Conservation (phyloP, 1,284 basidiomycete species). For the Fomitopsis schrenkii region DNA sequence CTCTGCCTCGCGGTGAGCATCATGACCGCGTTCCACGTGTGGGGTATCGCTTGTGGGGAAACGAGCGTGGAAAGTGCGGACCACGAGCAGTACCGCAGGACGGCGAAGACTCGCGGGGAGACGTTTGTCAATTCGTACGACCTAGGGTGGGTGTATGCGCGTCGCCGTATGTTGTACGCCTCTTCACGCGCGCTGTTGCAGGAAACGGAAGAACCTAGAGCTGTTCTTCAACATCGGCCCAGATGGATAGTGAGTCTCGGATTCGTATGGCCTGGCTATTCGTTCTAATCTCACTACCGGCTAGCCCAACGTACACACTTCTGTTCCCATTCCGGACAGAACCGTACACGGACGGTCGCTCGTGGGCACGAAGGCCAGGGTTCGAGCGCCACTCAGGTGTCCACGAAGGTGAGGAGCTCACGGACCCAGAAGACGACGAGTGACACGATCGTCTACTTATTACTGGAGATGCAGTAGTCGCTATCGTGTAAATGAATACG, state of each 20-base stretch:
- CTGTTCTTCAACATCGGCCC: slow-evolving; percentile 88
- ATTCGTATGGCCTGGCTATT: not conserved
- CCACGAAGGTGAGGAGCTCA: slow-evolving; percentile 63
- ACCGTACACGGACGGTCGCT: slow-evolving; percentile 84
- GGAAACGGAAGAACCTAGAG: slow-evolving; percentile 64
- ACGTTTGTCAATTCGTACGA: slow-evolving; percentile 91
- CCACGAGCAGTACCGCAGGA: slow-evolving; percentile 71
- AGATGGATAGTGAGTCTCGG: slow-evolving; percentile 68
- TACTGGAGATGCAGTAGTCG: not conserved
- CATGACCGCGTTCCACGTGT: slow-evolving; percentile 82
- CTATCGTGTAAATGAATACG: not conserved
- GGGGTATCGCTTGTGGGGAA: slow-evolving; percentile 74
- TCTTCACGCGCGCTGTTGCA: slow-evolving; percentile 17
- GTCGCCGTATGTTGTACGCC: not conserved
- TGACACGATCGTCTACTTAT: not conserved
- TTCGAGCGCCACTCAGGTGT: slow-evolving; percentile 57
- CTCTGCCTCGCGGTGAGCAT: slow-evolving; percentile 76
- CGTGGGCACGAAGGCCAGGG: slow-evolving; percentile 73
- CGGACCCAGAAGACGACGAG: slow-evolving; percentile 60
- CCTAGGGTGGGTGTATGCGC: slow-evolving; percentile 52
- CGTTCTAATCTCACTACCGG: slow-evolving; percentile 1
- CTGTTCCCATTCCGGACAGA: slow-evolving; percentile 77
- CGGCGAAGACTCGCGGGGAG: slow-evolving; percentile 72
- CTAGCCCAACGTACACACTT: slow-evolving; percentile 71
- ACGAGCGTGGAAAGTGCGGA: slow-evolving; percentile 93